A percentile compares a stretch with the other conserved stretches of the same genome.
Conservation (phyloP, 129 eudicot species). For the Flaveria bidentis region DNA sequence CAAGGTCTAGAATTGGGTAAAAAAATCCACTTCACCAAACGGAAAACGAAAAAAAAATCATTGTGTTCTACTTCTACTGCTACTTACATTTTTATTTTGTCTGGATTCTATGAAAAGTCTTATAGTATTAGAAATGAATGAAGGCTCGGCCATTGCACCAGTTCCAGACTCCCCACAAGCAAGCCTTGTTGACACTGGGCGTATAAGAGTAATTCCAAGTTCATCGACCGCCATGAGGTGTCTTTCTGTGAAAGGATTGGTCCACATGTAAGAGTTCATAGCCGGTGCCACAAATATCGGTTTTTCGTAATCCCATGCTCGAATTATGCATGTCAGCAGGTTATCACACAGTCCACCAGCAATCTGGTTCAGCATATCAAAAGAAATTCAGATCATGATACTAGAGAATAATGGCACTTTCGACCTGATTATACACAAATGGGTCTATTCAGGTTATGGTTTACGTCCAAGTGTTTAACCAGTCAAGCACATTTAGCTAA, state of each 20-base stretch:
- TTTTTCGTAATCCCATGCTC: slow-evolving; percentile 93
- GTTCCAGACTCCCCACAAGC: slow-evolving; percentile 98
- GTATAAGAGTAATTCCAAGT: slow-evolving; percentile 75
- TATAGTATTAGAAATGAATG: slow-evolving; percentile 68
- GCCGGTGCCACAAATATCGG: slow-evolving; percentile 92
- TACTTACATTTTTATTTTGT: slow-evolving; percentile 24
- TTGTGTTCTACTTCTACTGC: slow-evolving; percentile 22
- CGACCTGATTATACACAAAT: slow-evolving; percentile 1
- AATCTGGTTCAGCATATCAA: slow-evolving; percentile 39
- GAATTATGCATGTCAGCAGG: slow-evolving; percentile 75
- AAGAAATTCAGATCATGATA: background rate
- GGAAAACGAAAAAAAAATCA: slow-evolving; percentile 2
- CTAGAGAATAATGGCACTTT: background rate
- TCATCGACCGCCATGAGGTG: slow-evolving; percentile 81
- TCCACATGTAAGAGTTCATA: slow-evolving; percentile 95
- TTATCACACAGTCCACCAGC: slow-evolving; percentile 95
- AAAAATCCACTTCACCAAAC: too few relatives aligned
- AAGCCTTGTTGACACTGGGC: slow-evolving; percentile 78
- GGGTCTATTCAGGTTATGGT: background rate
- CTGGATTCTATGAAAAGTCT: slow-evolving; percentile 68
- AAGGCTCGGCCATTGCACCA: slow-evolving; percentile 98
- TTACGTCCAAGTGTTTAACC: too few relatives aligned
- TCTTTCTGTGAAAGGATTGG: slow-evolving; percentile 78
- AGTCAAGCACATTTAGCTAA: too few relatives aligned
- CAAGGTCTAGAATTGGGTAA: background rate